A percentile compares a stretch with the other conserved stretches of the same genome.
Conservation (phyloP, 495 filamentous ascomycete genomes). For the Corynascus novoguineensis region DNA sequence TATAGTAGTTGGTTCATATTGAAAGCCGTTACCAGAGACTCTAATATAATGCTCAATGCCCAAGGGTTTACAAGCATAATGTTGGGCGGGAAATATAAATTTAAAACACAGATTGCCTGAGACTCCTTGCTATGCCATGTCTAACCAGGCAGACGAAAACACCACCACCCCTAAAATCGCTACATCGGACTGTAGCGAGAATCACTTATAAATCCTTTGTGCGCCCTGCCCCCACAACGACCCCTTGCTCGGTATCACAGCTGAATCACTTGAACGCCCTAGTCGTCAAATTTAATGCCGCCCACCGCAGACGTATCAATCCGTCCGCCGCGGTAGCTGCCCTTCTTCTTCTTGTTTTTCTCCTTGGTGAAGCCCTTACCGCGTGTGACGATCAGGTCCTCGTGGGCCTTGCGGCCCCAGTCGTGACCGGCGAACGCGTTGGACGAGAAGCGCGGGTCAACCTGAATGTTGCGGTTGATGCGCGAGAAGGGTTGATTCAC, state of each 20-base stretch:
- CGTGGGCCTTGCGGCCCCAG: constrained; percentile 80
- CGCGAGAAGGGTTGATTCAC: constrained; percentile 59
- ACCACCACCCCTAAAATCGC: background rate
- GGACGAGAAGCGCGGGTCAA: constrained; percentile 56
- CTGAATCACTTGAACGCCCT: constrained; percentile 17
- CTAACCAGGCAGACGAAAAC: background rate
- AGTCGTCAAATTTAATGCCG: constrained; percentile 86
- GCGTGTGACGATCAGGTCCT: constrained; percentile 81
- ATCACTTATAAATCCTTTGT: background rate
- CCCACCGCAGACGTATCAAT: constrained; percentile 70
- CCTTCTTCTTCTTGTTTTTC: constrained; percentile 95
- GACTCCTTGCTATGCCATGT: constrained; percentile 12
- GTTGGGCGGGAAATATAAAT: background rate
- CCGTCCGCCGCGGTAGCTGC: constrained; percentile 76
- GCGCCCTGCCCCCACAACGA: background rate
- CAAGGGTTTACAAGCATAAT: background rate
- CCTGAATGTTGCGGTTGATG: constrained; percentile 50
- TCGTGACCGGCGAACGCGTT: constrained; percentile 79
- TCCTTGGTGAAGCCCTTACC: constrained; percentile 99
- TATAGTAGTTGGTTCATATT: background rate
- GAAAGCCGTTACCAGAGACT: background rate
- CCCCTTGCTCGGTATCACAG: background rate
- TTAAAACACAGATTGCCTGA: constrained; percentile 1
- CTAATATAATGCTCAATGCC: background rate
- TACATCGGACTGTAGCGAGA: background rate